These are phyloP conservation scores for Chaetoscypha palmicola DNA, from an alignment of 2,329 filamentous ascomycete genomes.

Conservation along the genomic window DNA sequence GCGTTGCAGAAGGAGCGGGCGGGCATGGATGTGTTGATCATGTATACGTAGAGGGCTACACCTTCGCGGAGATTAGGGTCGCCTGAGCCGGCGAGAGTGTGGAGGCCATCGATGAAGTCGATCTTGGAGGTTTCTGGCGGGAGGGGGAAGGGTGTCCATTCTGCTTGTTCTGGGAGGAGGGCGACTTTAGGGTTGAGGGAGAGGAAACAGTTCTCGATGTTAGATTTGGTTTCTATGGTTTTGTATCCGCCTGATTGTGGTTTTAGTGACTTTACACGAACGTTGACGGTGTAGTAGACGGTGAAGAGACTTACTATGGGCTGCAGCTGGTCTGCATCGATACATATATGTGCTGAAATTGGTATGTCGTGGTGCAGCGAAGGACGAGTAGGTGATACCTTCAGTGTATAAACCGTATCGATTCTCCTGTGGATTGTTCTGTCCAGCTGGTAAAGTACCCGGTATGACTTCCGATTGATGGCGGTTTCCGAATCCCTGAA, in stretches of 20 bases:
- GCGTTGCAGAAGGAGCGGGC: slow-evolving; percentile 42
- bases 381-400: slow-evolving; percentile 38
- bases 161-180: slow-evolving; percentile 39
- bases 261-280: background rate
- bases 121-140: slow-evolving; percentile 36
- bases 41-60: slow-evolving; percentile 42
- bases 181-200: slow-evolving; percentile 39
- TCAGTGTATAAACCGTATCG: slow-evolving; percentile 40
- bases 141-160: slow-evolving; percentile 38
- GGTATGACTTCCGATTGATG: slow-evolving; percentile 37
- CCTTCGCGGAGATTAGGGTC: slow-evolving; percentile 45
- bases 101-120: slow-evolving; percentile 43
- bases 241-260: slow-evolving; percentile 42
- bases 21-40: slow-evolving; percentile 40
- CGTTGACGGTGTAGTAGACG: background rate
- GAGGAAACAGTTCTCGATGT: slow-evolving; percentile 65
- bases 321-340: slow-evolving; percentile 36
- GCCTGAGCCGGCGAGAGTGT: slow-evolving; percentile 41
- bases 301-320: slow-evolving; percentile 30
- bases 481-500: slow-evolving; percentile 47
- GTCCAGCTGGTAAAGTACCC: slow-evolving; percentile 36
- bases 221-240: slow-evolving; percentile 42
- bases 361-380: slow-evolving; percentile 35
- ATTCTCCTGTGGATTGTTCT: slow-evolving; percentile 37
- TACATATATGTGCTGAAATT: slow-evolving; percentile 41